Evolutionary conservation across 73 alveolate genomes (phyloP).

Genomic region (Uronychia binucleata): DNA sequence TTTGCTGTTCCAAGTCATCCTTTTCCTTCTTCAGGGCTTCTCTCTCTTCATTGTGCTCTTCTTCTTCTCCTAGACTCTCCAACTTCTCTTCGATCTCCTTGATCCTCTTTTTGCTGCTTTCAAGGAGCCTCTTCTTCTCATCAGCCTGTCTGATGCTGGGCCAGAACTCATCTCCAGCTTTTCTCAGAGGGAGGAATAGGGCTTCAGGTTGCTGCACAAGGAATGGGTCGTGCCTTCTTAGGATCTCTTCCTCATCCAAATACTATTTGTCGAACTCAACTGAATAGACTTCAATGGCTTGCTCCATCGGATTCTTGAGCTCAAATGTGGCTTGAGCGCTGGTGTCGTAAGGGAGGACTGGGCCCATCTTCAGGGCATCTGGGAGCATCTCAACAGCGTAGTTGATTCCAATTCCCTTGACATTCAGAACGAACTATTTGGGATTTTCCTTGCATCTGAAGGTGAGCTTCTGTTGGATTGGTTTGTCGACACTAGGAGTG

Average conservation of each 20-base stretch:
- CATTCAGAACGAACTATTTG: constrained; percentile 82
- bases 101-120: constrained; percentile 76
- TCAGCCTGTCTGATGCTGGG: constrained; percentile 74
- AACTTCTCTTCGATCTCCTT: constrained; percentile 80
- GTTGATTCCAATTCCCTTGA: constrained; percentile 95
- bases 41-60: constrained; percentile 75
- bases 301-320: constrained; percentile 95
- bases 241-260: constrained; percentile 95
- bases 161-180: constrained; percentile 98
- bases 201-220: constrained; percentile 68
- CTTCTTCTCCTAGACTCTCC: constrained; percentile 73
- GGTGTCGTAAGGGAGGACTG: constrained; percentile 96
- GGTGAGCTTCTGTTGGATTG: constrained; percentile 84
- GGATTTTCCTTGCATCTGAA: constrained; percentile 93
- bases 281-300: constrained; percentile 94
- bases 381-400: constrained; percentile 90
- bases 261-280: constrained; percentile 95
- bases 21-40: constrained; percentile 18
- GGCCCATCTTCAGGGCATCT: constrained; percentile 91
- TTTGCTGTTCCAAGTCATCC: constrained; percentile 26
- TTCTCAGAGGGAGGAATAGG: constrained; percentile 80
- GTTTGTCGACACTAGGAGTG: constrained; percentile 93
- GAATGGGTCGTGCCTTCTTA: constrained; percentile 84
- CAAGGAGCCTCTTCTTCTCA: constrained; percentile 84
- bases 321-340: constrained; percentile 91